Evolutionary conservation across 164 flowering plant genomes (phyloP).

Genomic region (Dillenia suffruticosa): DNA sequence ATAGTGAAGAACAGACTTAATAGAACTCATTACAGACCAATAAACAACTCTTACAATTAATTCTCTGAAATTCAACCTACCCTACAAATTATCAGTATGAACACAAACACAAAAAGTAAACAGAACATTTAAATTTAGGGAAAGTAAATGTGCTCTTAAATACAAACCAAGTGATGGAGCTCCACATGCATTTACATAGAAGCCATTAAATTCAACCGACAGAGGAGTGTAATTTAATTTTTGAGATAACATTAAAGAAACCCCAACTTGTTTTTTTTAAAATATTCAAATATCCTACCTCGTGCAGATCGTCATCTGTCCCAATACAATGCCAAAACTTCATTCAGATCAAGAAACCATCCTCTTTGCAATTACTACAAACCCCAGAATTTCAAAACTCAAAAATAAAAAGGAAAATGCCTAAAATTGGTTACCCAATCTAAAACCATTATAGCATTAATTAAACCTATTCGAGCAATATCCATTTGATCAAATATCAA

Average conservation of each 20-base stretch:
- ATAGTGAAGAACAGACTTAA: too few relatives aligned
- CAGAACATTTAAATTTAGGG: not conserved
- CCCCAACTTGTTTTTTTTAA: not conserved
- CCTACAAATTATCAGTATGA: constrained; percentile 2
- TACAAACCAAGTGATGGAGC: too few relatives aligned
- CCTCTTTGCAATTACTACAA: constrained; percentile 2
- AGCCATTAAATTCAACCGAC: not conserved
- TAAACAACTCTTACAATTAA: too few relatives aligned
- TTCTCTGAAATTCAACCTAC: too few relatives aligned
- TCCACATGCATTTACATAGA: not conserved
- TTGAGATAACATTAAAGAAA: not conserved
- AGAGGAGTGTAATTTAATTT: too few relatives aligned
- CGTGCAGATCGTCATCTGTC: constrained; percentile 13
- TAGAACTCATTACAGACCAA: too few relatives aligned
- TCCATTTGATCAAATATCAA: not conserved
- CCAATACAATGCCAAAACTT: constrained; percentile 4
- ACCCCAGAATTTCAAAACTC: constrained; percentile 4
- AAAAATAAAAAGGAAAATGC: not conserved
- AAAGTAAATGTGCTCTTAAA: not conserved
- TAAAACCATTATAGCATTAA: too few relatives aligned
- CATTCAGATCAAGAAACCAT: constrained; percentile 11
- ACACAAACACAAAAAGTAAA: not conserved
- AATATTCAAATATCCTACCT: constrained; percentile 5
- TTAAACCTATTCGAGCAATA: too few relatives aligned
- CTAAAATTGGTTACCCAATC: too few relatives aligned